Base-by-base conservation (phyloP, 2,329 filamentous ascomycete genomes). In the Cordyceps tenuipes region DNA sequence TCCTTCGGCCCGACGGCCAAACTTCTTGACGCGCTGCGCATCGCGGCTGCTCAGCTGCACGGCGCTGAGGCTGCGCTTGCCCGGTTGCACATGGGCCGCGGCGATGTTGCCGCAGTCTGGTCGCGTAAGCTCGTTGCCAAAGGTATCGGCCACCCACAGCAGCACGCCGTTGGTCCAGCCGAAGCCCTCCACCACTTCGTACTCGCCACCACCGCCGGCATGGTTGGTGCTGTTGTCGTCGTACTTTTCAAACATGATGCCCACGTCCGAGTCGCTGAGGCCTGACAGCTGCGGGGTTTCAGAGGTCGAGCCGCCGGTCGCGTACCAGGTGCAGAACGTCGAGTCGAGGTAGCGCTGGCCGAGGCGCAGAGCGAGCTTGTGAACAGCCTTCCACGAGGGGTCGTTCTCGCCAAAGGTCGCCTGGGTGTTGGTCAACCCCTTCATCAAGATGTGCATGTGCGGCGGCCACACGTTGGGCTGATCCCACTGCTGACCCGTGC, bases 211-310 rank as follows among this genome's bases (percentile, higher is more conserved):
- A 7, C 82, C 75, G 31, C 86, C 86, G 1, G 82, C 83, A 0
- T 78, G 80, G 63, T 86, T 85, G 50, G 79, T 83, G 8, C 80
- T 72, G 60, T 80, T 81, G 64, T 86, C 82, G 13, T 75, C 76
- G 67, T 88, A 88, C 76, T 88, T 88, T 70, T 89, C 86, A 68
- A 88, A 89, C 76, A 89, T 88, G 68, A 82, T 82, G 23, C 86
- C 86, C 8, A 71, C 71, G 21, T 76, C 72, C 7, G 73, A 65
- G 1, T 74, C 66, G 0, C 71, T 66, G 0, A 81, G 68, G 1
- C 80, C 80, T 17, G 70, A 68, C 58, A 85, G 74, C 68, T 76
- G 79, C 34, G 79, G 80, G 47, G 75, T 78, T 63, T 76, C 71
- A 12, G 75, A 74, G 0, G 84, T 87, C 2, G 79, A 77, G 3